Evolutionary conservation across 768 basidiomycete genomes (phyloP).

Genomic region (Hortiboletus campestris): DNA sequence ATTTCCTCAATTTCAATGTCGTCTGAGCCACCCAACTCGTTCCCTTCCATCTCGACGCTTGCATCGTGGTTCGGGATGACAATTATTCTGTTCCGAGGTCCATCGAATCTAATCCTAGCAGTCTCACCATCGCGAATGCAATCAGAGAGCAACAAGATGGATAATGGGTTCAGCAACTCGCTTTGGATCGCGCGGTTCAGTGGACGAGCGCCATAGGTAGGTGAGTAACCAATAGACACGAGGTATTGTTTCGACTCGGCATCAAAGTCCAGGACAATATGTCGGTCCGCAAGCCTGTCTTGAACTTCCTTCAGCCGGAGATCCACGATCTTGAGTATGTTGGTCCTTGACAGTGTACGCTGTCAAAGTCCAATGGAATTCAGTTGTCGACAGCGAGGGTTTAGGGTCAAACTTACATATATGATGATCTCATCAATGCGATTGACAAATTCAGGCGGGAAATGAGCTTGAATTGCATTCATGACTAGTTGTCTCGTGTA

Average conservation of each 20-base stretch:
- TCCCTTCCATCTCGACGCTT: slow-evolving; percentile 38
- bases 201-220: slow-evolving; percentile 88
- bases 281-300: slow-evolving; percentile 71
- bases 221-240: slow-evolving; percentile 72
- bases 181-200: slow-evolving; percentile 89
- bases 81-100: slow-evolving; percentile 71
- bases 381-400: slow-evolving; percentile 3
- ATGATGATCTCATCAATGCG: slow-evolving; percentile 85
- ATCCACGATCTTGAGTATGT: slow-evolving; percentile 85
- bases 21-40: slow-evolving; percentile 66
- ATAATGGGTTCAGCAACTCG: slow-evolving; percentile 90
- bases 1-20: slow-evolving; percentile 28
- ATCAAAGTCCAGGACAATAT: slow-evolving; percentile 79
- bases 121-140: slow-evolving; percentile 79
- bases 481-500: slow-evolving; percentile 68
- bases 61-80: slow-evolving; percentile 84
- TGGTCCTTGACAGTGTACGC: slow-evolving; percentile 74
- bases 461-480: slow-evolving; percentile 76
- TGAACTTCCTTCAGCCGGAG: slow-evolving; percentile 85
- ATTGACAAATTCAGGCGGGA: slow-evolving; percentile 92
- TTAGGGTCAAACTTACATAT: slow-evolving; percentile 40
- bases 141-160: slow-evolving; percentile 79
- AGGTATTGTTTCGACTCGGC: slow-evolving; percentile 74
- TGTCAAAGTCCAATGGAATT: slow-evolving; percentile 38
- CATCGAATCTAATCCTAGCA: slow-evolving; percentile 74